phyloP scores from a whole-genome alignment of 2,329 filamentous ascomycete genomes.

The Paraphoma sp. region DNA sequence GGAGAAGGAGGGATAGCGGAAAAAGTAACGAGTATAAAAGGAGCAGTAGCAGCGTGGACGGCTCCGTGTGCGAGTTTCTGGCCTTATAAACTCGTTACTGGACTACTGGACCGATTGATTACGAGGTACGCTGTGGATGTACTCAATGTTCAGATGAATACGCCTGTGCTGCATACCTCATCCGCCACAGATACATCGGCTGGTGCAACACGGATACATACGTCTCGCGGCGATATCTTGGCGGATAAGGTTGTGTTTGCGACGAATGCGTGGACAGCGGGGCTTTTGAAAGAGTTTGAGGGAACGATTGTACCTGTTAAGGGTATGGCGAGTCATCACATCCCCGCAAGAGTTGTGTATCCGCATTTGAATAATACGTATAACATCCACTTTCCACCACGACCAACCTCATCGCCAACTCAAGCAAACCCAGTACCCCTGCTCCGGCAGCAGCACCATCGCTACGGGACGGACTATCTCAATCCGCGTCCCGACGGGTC shows the following conservation, averaged over 20 bases:
- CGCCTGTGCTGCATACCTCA: constrained; percentile 9
- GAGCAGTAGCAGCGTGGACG: constrained; percentile 26
- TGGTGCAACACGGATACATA: constrained; percentile 15
- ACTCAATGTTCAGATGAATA: constrained; percentile 33
- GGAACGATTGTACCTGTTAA: constrained; percentile 45
- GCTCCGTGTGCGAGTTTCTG: constrained; percentile 23
- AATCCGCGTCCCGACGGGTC: constrained; percentile 19
- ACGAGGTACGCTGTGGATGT: constrained; percentile 4
- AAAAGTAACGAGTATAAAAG: constrained; percentile 24
- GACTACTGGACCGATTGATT: constrained; percentile 21
- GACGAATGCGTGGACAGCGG: constrained; percentile 37
- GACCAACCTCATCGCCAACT: no score
- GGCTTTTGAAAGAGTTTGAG: constrained; percentile 40
- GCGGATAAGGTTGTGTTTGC: constrained; percentile 31
- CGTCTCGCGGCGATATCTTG: constrained; percentile 27
- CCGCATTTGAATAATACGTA: constrained; percentile 35
- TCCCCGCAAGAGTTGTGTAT: constrained; percentile 9
- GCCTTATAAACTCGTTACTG: constrained; percentile 40
- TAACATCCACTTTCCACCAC: constrained; percentile 30
- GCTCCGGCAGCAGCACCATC: background rate
- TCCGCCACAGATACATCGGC: background rate
- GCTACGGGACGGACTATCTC: constrained; percentile 13
- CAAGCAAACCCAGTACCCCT: no score
- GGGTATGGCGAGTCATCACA: constrained; percentile 35
- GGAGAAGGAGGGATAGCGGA: constrained; percentile 11